Evolutionary conservation across 768 basidiomycete species (phyloP), one percentile per base, ranked within the genome.

Genomic region (Rhizopogon vulgaris): DNA sequence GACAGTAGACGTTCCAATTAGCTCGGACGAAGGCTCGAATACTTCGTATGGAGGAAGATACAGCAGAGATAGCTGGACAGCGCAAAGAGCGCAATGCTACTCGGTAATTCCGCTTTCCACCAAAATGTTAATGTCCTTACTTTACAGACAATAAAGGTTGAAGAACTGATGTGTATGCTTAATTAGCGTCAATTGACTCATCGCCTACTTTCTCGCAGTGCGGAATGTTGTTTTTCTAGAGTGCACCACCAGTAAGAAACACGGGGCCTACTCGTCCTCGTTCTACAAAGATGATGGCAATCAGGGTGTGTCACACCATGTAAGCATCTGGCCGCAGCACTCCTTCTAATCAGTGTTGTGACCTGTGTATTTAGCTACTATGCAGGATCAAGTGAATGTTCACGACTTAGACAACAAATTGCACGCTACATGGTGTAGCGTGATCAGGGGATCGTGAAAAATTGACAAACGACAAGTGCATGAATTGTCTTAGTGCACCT

Each of bases 271-370:
- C 18, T 66, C 65, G n/a, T 64, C 67, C 2, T 4, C 15, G n/a
- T 7, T 3, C 10, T 68, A 68, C 52, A 9, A 38, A 38, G 66
- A 66, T 24, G 41, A 66, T 18, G 52, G 58, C 32, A 66, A 66
- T 37, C 46, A 52, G 0, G 65, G 64, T 1, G 60, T n/a, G n/a
- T n/a, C n/a, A 66, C 17, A 43, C 58, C 4, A 55, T 68, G 67
- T 68, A 48, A 32, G 60, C 2, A 42, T 45, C 25, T 28, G 28
- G 28, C 7, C n/a, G n/a, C n/a, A 28, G 28, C 8, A 41, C 41
- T 41, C 7, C 17, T 18, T 55, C 12, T 7, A 24, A 30, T 15
- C 0, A n/a, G 1, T 11, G 18, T 32, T 18, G 22, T 6, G 28
- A 54, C 57, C 39, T 56, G 36, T 25, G 22, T 49, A 38, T 27